Percentiles rank a stretch among this genome's conserved stretches.
phyloP scores from a whole-genome alignment of 352 stramenopile genomes.

The Lagenidium sp. region DNA sequence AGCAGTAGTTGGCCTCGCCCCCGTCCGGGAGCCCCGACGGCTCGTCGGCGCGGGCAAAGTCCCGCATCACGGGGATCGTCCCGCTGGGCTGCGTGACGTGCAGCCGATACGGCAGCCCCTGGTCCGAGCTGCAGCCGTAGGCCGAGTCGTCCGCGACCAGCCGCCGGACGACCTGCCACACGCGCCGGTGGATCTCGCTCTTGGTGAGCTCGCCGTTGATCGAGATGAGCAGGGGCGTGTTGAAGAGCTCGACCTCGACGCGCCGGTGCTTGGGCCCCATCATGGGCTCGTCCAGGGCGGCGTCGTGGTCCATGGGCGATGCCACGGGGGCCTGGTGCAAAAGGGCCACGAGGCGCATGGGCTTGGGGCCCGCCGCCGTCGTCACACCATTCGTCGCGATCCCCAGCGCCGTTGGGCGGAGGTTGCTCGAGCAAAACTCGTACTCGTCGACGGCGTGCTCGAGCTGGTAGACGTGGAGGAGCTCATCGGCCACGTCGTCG shows the following conservation, averaged over 20 bases:
- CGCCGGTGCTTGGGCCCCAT: constrained; percentile 47
- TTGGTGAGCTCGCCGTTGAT: constrained; percentile 54
- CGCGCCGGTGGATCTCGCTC: constrained; percentile 61
- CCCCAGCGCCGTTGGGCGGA: constrained; percentile 24
- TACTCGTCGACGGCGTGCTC: constrained; percentile 58
- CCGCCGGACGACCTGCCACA: constrained; percentile 73
- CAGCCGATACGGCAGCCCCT: constrained; percentile 51
- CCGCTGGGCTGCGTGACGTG: constrained; percentile 50
- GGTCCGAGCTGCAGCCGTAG: constrained; percentile 25
- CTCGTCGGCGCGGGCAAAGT: constrained; percentile 37
- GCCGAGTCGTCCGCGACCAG: constrained; percentile 30
- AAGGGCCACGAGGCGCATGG: constrained; percentile 61
- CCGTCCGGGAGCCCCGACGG: constrained; percentile 30
- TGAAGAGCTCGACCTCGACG: constrained; percentile 72
- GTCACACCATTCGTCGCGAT: constrained; percentile 5
- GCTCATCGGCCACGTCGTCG: constrained; percentile 34
- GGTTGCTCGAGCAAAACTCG: constrained; percentile 50
- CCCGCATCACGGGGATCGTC: constrained; percentile 31
- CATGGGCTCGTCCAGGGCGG: constrained; percentile 18
- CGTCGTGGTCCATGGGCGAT: constrained; percentile 41
- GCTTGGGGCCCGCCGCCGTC: constrained; percentile 20
- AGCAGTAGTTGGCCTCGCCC: constrained; percentile 35
- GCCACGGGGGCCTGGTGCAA: constrained; percentile 55
- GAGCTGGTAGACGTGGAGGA: constrained; percentile 87
- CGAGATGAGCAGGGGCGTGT: constrained; percentile 63